A percentile compares a stretch with the other conserved stretches of the same genome.
These are phyloP conservation scores for Radiomyces spectabilis DNA, from an alignment of 192 early-diverging fungal genomes.

Conservation along the genomic window DNA sequence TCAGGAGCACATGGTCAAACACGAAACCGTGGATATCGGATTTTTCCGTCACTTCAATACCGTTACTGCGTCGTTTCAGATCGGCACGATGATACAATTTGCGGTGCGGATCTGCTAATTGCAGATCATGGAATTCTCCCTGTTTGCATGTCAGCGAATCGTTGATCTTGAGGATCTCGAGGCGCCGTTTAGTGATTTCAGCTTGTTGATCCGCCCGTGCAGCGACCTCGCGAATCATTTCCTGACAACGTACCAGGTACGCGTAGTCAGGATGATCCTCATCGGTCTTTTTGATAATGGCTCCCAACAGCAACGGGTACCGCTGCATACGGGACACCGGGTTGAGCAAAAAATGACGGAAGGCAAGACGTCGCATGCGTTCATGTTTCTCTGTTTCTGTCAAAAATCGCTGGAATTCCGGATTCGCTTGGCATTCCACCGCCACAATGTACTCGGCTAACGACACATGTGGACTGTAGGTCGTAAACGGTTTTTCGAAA, in stretches of 20 bases:
- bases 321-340: slow-evolving; percentile 82
- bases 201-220: slow-evolving; percentile 2
- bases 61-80: slow-evolving; percentile 43
- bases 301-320: slow-evolving; percentile 79
- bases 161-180: slow-evolving; percentile 7
- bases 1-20: slow-evolving; percentile 82
- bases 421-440: slow-evolving; percentile 61
- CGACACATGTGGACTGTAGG: slow-evolving; percentile 77
- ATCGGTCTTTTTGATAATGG: slow-evolving; percentile 75
- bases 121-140: slow-evolving; percentile 34
- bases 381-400: slow-evolving; percentile 2
- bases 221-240: slow-evolving; percentile 10
- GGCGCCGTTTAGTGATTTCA: background rate
- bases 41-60: slow-evolving; percentile 41
- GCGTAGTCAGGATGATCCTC: slow-evolving; percentile 71
- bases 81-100: slow-evolving; percentile 70
- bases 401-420: slow-evolving; percentile 57
- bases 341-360: slow-evolving; percentile 48
- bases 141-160: slow-evolving; percentile 22
- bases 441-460: slow-evolving; percentile 77
- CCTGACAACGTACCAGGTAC: slow-evolving; percentile 36
- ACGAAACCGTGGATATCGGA: slow-evolving; percentile 74
- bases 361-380: slow-evolving; percentile 13
- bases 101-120: slow-evolving; percentile 62
- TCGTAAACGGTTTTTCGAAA: slow-evolving; percentile 66